Evolutionary conservation across 108 stramenopile genomes (phyloP).

Genomic region (Fragilaria crotonensis): DNA sequence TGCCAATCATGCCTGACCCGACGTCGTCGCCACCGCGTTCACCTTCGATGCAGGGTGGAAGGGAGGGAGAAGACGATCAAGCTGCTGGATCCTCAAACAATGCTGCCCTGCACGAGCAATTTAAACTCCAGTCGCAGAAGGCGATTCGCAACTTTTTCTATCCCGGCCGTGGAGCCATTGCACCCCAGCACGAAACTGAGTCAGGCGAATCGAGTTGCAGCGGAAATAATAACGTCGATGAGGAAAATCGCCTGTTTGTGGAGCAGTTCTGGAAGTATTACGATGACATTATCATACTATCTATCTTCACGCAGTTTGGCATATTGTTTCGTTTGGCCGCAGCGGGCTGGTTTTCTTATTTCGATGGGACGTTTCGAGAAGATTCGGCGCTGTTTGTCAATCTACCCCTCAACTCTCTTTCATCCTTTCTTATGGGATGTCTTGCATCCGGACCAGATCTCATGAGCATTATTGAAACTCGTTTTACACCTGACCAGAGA

Average conservation of each 20-base stretch:
- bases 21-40: background rate
- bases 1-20: too few species aligned
- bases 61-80: background rate
- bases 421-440: constrained; percentile 71
- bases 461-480: constrained; percentile 40
- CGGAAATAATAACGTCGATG: constrained; percentile 6
- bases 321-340: constrained; percentile 60
- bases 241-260: constrained; percentile 36
- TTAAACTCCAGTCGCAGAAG: constrained; percentile 7
- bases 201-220: background rate
- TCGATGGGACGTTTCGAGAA: constrained; percentile 49
- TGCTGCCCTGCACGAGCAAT: background rate
- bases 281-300: constrained; percentile 71
- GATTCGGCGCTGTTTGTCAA: constrained; percentile 67
- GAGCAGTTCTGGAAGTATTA: constrained; percentile 67
- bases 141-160: constrained; percentile 42
- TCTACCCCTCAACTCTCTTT: constrained; percentile 67
- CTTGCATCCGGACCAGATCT: constrained; percentile 58
- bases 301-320: constrained; percentile 63
- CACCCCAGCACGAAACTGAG: background rate
- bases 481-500: constrained; percentile 34
- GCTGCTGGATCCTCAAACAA: background rate
- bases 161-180: constrained; percentile 6
- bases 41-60: background rate
- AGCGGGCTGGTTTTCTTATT: constrained; percentile 55